Percentiles rank a stretch among this genome's conserved stretches.
Evolutionary conservation across 345 rosid species (phyloP).

Genomic region (sweet orange (Citrus sinensis)): DVS_A1.0 CM039165.1:9662001-9662500

Average conservation of each 20-base stretch:
- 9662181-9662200: slow-evolving; percentile 77
- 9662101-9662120: slow-evolving; percentile 86
- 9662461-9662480: slow-evolving; percentile 72
- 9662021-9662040: slow-evolving; percentile 88
- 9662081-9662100: slow-evolving; percentile 87
- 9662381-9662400: slow-evolving; percentile 63
- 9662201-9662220: slow-evolving; percentile 64
- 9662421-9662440: slow-evolving; percentile 83
- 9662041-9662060: slow-evolving; percentile 89
- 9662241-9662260: not conserved
- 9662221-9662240: slow-evolving; percentile 52
- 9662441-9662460: slow-evolving; percentile 78
- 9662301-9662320: not conserved
- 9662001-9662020: slow-evolving; percentile 94
- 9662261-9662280: not conserved
- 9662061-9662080: slow-evolving; percentile 92
- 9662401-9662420: slow-evolving; percentile 93
- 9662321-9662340: not conserved
- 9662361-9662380: slow-evolving; percentile 87
- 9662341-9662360: slow-evolving; percentile 7
- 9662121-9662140: slow-evolving; percentile 78
- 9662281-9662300: not conserved
- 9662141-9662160: slow-evolving; percentile 87
- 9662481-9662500: slow-evolving; percentile 90
- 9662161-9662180: slow-evolving; percentile 76